Evolutionary conservation across 768 basidiomycete genomes (phyloP), one percentile per base, ranked within the genome.

Genomic region (Mycena metata): DNA sequence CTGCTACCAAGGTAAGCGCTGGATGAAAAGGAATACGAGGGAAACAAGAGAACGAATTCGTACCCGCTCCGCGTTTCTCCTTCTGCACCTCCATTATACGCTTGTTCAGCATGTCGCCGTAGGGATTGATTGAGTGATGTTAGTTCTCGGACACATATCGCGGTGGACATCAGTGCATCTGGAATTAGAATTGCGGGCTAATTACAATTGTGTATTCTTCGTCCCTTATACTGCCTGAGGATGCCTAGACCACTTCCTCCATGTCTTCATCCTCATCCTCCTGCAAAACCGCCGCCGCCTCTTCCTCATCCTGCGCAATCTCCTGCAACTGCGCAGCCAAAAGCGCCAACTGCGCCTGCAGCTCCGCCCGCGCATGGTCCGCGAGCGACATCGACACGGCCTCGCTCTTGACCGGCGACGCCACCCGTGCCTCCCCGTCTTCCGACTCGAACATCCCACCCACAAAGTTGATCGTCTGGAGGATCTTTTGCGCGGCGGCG

Each of bases 101-200:
- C 74, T 85, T 85, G 67, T 99, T 94, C 70, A 99, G 79, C 83
- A 98, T 88, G 50, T 96, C 92, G 46, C 99, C 89, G 73, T 96
- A 99, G 23, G 92, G 92, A 75, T 89, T n/a, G n/a, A n/a, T n/a
- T 93, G 66, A 99, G 79, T 6, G 93, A 93, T 17, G 98, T 99
- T 63, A 88, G 86, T 71, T 92, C 89, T n/a, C n/a, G n/a, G n/a
- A n/a, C n/a, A n/a, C n/a, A n/a, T n/a, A n/a, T n/a, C n/a, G n/a
- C n/a, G n/a, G n/a, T n/a, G n/a, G n/a, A n/a, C n/a, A n/a, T n/a
- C n/a, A n/a, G n/a, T n/a, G n/a, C n/a, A n/a, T n/a, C n/a, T n/a
- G n/a, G n/a, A n/a, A n/a, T n/a, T n/a, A n/a, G n/a, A n/a, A n/a
- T n/a, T n/a, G n/a, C n/a, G n/a, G n/a, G n/a, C n/a, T n/a, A n/a